Base-by-base conservation (phyloP, 140 eudicot species). In the Erigeron philadelphicus region DNA sequence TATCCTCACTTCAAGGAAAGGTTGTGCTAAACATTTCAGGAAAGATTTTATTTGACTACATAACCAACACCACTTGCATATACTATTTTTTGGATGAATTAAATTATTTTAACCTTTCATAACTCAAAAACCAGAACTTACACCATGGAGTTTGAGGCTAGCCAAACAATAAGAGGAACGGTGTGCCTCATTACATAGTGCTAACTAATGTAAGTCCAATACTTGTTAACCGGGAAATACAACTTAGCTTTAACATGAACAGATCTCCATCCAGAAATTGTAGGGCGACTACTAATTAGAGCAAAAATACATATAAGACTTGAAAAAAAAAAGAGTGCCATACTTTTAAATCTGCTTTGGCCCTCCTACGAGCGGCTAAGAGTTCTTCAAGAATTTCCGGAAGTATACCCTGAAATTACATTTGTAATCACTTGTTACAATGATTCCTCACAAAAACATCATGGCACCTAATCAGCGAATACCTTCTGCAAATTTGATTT, bases 361-460 rank as follows among this genome's bases (percentile, higher is more conserved):
- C 99, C 75, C 97, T 94, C 71, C 72, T 94, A 68, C 99, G 97
- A 83, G 99, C 99, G 72, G 95, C 78, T 74, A 94, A 70, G 62
- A 94, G 87, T 77, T 94, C 99, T 84, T 94, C 99, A 75, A 94
- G 99, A 80, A 94, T 94, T 82, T 94, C 99, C 0, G 99, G 99
- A 85, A 94, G 99, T 81, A 94, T 94, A 70, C 99, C 99, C 99
- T 94, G 95, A 84, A 69, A 61, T 21, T 61, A 52, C 13, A 53
- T 61, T 13, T 70, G 35, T 12, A 67, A 52, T 64, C 31, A 25
- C 53, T 71, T 66, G 31, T 64, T 58, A 69, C 7, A 56, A 74
- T 43, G 41, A 21, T 66, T 61, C 45, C 68, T 56, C 62, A 64
- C 9, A 15, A n/a, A 40, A 38, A 60, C 19, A 65, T 50, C 9